phyloP scores from a whole-genome alignment of 2,329 filamentous ascomycete genomes.

The Alternaria angustiovoidea region DNA sequence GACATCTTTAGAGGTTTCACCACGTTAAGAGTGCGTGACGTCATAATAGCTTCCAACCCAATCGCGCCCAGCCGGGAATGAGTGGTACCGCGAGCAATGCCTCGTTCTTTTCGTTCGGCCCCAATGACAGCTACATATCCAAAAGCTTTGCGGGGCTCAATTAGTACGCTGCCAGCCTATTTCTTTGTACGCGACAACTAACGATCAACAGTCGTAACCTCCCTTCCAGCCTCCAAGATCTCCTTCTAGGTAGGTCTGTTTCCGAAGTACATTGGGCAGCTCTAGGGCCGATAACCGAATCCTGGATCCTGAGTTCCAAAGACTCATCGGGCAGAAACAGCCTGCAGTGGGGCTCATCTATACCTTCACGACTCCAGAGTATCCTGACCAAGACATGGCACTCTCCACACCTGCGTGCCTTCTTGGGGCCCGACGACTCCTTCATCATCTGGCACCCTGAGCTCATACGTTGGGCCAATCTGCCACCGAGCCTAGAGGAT shows the following conservation, averaged over 20 bases:
- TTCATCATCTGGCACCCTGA: constrained; percentile 49
- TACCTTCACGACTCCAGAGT: constrained; percentile 31
- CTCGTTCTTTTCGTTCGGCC: constrained; percentile 48
- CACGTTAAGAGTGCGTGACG: constrained; percentile 29
- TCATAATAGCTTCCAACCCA: constrained; percentile 36
- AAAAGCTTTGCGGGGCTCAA: constrained; percentile 41
- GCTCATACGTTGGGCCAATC: constrained; percentile 43
- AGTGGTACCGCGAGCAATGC: constrained; percentile 29
- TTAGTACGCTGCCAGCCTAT: constrained; percentile 32
- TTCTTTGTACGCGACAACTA: not conserved
- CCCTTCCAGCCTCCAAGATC: constrained; percentile 35
- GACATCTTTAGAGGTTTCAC: not conserved
- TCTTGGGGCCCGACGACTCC: constrained; percentile 39
- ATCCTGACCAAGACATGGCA: constrained; percentile 38
- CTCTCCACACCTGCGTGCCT: constrained; percentile 40
- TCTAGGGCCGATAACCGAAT: constrained; percentile 39
- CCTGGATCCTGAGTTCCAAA: constrained; percentile 46
- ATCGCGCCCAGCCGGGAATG: constrained; percentile 38
- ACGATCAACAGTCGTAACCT: constrained; percentile 37
- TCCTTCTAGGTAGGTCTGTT: constrained; percentile 36
- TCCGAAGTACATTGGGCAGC: constrained; percentile 44
- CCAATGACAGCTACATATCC: constrained; percentile 44
- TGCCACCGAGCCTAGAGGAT: constrained; percentile 41
- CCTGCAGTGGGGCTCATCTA: constrained; percentile 40
- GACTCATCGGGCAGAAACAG: constrained; percentile 34